These are phyloP conservation scores for Yarrowia sp. DNA, from an alignment of 805 yeast species.

Conservation along the genomic window DNA sequence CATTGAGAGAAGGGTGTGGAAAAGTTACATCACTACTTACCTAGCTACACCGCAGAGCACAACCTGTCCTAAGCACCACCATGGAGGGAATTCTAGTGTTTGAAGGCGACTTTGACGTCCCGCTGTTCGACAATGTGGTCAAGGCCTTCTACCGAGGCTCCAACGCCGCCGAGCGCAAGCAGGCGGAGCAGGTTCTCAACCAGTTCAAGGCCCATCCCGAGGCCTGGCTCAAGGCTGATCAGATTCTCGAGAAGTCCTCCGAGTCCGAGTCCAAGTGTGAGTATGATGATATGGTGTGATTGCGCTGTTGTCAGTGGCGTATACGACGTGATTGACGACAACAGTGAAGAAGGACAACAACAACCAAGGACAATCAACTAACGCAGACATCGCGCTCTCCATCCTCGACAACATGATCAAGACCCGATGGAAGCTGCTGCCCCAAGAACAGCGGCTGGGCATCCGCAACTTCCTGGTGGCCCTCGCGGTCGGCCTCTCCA, in stretches of 20 bases:
- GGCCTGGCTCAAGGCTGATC: conserved; percentile 92
- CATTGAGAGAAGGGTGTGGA: conserved; percentile 23
- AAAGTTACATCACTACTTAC: neutral
- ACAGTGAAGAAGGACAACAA: too few relatives aligned
- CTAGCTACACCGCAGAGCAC: neutral
- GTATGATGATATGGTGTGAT: neutral
- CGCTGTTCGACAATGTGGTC: conserved; percentile 77
- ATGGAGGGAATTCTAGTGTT: conserved; percentile 93
- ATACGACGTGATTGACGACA: neutral
- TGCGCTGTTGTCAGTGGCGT: neutral
- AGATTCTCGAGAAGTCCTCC: conserved; percentile 71
- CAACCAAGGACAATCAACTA: neutral
- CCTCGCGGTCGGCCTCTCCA: conserved; percentile 89
- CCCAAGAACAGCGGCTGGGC: conserved; percentile 84
- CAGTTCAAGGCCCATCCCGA: conserved; percentile 89
- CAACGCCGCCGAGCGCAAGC: conserved; percentile 53
- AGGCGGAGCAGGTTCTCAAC: conserved; percentile 43
- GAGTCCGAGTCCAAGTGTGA: conserved; percentile 74
- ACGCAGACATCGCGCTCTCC: conserved; percentile 68
- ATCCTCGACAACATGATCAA: conserved; percentile 86
- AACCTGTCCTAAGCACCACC: neutral
- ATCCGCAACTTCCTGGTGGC: conserved; percentile 90
- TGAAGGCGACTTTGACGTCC: conserved; percentile 76
- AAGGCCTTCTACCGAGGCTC: conserved; percentile 78
- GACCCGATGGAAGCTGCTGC: conserved; percentile 90